Evolutionary conservation across 306 rosid species (phyloP).

Genomic region (Dalbergia oliveri): DNA sequence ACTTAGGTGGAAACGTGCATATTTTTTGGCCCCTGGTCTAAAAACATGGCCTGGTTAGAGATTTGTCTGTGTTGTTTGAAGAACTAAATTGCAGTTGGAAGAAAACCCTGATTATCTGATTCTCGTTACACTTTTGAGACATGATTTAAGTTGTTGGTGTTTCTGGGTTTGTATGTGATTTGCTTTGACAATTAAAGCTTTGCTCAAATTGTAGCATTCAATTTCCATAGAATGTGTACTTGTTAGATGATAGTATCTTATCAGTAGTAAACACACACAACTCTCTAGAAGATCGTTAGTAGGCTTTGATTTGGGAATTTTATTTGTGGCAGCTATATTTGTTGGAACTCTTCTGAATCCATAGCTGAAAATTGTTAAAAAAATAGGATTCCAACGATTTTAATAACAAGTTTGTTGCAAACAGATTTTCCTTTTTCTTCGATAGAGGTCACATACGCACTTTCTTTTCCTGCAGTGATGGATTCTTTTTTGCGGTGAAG

Average conservation of each 20-base stretch:
- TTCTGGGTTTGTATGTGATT: slow-evolving; percentile 13
- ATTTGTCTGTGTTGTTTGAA: neutral
- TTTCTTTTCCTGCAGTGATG: slow-evolving; percentile 60
- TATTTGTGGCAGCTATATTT: neutral
- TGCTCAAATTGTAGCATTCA: slow-evolving; percentile 21
- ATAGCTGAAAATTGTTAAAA: slow-evolving; percentile 25
- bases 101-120: slow-evolving; percentile 9
- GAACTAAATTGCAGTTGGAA: neutral
- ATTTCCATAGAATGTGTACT: slow-evolving; percentile 18
- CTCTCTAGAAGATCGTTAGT: neutral
- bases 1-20: neutral
- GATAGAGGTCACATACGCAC: slow-evolving; percentile 27
- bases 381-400: neutral
- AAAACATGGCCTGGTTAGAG: neutral
- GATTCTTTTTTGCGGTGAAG: slow-evolving; percentile 75
- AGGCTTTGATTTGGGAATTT: slow-evolving; percentile 25
- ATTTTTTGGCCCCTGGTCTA: neutral
- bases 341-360: neutral
- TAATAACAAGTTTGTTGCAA: slow-evolving; percentile 15
- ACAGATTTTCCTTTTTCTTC: slow-evolving; percentile 3
- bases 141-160: slow-evolving; percentile 12
- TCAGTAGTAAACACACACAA: neutral
- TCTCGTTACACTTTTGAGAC: neutral
- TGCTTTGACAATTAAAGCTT: neutral
- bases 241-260: slow-evolving; percentile 5